Conservation (phyloP, 768 basidiomycete genomes). For the Amanita rubescens region DNA sequence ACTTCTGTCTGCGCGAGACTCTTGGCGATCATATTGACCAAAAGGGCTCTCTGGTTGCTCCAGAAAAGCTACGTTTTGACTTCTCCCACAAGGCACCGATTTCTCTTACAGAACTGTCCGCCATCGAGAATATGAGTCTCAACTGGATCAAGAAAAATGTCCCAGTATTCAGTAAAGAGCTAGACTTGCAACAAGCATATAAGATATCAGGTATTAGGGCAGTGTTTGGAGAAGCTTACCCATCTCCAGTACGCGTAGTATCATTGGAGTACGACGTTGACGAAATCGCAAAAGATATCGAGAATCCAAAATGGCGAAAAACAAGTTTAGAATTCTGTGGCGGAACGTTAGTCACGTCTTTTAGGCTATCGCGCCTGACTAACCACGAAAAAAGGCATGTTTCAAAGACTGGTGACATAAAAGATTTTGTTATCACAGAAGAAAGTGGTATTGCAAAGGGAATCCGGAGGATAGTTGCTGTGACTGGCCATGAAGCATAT, state of each 20-base stretch:
- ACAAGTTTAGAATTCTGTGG: conserved; percentile 98
- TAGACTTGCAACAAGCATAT: conserved; percentile 68
- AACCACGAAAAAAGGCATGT: conserved; percentile 59
- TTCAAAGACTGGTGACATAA: conserved; percentile 93
- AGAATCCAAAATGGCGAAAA: conserved; percentile 83
- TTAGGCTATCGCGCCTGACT: neutral
- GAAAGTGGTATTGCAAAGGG: conserved; percentile 98
- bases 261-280: conserved; percentile 83
- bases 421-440: conserved; percentile 90
- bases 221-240: conserved; percentile 97
- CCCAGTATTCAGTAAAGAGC: conserved; percentile 80
- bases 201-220: conserved; percentile 92
- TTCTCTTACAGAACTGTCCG: conserved; percentile 61
- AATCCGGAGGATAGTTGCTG: conserved; percentile 87
- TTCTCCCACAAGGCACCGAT: conserved; percentile 95
- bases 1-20: conserved; percentile 86
- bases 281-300: conserved; percentile 77
- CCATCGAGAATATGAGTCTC: conserved; percentile 77
- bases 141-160: conserved; percentile 92
- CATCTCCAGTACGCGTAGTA: conserved; percentile 95
- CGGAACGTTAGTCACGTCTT: conserved; percentile 57
- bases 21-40: conserved; percentile 98
- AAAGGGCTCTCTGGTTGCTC: conserved; percentile 95
- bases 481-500: conserved; percentile 91
- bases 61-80: conserved; percentile 93